phyloP scores from a whole-genome alignment of 768 basidiomycete genomes.

The Astraeus odoratus region DNA sequence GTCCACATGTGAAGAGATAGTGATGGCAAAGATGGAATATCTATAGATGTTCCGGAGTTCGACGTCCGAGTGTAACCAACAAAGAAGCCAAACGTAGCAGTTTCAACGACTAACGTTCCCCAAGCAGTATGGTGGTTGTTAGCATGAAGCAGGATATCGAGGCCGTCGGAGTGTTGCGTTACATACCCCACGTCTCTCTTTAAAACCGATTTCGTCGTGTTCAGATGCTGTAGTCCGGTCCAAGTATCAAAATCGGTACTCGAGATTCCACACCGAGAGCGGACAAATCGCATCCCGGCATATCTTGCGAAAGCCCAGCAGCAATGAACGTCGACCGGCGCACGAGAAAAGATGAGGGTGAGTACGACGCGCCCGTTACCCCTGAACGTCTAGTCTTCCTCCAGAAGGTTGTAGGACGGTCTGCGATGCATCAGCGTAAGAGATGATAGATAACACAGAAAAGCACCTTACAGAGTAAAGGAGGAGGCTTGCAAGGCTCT shows the following conservation, averaged over 20 bases:
- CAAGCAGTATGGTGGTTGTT: too few species aligned
- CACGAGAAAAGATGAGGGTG: constrained; percentile 65
- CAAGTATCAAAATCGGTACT: constrained; percentile 33
- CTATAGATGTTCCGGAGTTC: too few species aligned
- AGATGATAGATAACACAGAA: neutral
- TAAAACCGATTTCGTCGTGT: neutral
- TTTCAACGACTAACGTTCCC: too few species aligned
- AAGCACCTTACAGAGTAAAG: constrained; percentile 49
- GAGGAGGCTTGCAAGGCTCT: constrained; percentile 52
- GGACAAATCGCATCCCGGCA: constrained; percentile 51
- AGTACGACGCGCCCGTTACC: constrained; percentile 63
- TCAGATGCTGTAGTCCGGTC: constrained; percentile 30
- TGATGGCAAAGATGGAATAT: too few species aligned
- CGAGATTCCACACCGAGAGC: constrained; percentile 58
- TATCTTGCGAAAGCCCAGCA: constrained; percentile 63
- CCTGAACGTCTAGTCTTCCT: constrained; percentile 65
- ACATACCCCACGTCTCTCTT: too few species aligned
- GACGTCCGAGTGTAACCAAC: too few species aligned
- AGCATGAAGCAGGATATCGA: too few species aligned
- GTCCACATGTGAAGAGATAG: too few species aligned
- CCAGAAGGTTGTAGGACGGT: constrained; percentile 82
- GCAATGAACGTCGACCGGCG: constrained; percentile 76
- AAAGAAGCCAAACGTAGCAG: too few species aligned
- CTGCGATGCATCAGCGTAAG: constrained; percentile 27
- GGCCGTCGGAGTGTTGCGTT: too few species aligned